Conservation (phyloP, 768 basidiomycete species). For the Rhizopogon rudus region DNA sequence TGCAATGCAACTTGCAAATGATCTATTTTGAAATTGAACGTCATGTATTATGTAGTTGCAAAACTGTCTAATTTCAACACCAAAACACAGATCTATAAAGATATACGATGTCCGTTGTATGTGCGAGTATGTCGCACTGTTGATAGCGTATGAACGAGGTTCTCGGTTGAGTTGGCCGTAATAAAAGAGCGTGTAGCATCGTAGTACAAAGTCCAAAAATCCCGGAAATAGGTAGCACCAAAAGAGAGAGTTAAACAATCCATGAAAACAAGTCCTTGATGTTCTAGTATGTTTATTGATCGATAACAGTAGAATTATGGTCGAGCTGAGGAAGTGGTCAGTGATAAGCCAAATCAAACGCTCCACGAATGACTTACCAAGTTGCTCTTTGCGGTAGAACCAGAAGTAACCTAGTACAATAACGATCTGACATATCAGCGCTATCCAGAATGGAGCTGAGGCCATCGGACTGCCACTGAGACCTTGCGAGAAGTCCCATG, state of each 20-base stretch:
- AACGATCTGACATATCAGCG: conserved; percentile 70
- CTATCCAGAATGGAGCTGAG: conserved; percentile 84
- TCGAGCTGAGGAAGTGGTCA: conserved; percentile 13
- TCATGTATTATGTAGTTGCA: neutral
- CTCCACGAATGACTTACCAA: conserved; percentile 44
- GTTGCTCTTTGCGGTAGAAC: conserved; percentile 96
- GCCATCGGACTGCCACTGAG: conserved; percentile 79
- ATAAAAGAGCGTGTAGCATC: neutral
- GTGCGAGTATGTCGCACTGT: neutral
- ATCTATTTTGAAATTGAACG: neutral
- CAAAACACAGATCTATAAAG: neutral
- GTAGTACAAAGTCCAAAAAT: neutral
- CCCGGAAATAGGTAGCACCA: too few relatives aligned
- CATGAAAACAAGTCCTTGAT: neutral
- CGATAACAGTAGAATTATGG: conserved; percentile 11
- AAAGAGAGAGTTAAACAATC: neutral
- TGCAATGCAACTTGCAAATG: neutral
- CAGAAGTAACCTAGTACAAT: conserved; percentile 93
- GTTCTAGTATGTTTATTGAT: neutral
- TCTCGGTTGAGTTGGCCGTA: neutral
- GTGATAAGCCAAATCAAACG: neutral
- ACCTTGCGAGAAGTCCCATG: conserved; percentile 82
- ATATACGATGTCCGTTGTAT: neutral
- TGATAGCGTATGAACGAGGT: neutral
- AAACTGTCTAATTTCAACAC: neutral